phyloP scores from a whole-genome alignment of 345 rosid genomes.

The Eucalyptus cladocalyx region DNA sequence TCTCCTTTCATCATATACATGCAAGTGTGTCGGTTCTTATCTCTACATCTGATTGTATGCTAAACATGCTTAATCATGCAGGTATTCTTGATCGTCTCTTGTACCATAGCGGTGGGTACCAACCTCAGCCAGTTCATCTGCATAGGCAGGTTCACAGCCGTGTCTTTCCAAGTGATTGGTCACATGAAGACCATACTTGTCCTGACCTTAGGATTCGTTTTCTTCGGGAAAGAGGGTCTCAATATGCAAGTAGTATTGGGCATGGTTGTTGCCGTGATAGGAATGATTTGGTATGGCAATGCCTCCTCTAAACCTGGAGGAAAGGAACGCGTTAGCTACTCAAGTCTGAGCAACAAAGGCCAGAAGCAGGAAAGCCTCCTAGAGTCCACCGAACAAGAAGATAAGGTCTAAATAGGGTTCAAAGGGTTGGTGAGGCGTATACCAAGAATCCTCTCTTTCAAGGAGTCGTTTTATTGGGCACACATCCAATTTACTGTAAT shows the following conservation, averaged over 20 bases:
- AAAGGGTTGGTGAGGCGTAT: neutral
- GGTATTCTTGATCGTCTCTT: slow-evolving; percentile 74
- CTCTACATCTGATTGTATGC: neutral
- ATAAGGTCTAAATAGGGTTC: slow-evolving; percentile 40
- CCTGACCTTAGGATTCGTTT: slow-evolving; percentile 69
- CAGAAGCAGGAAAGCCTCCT: slow-evolving; percentile 36
- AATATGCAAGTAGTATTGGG: slow-evolving; percentile 80
- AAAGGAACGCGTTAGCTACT: slow-evolving; percentile 61
- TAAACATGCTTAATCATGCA: slow-evolving; percentile 9
- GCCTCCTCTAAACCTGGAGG: slow-evolving; percentile 97
- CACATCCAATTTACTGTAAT: neutral
- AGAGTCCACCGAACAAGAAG: slow-evolving; percentile 42
- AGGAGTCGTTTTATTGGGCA: neutral
- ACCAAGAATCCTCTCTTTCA: neutral
- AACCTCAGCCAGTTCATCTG: slow-evolving; percentile 99
- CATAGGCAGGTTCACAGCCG: slow-evolving; percentile 94
- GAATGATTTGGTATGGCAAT: slow-evolving; percentile 97
- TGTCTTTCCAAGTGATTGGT: slow-evolving; percentile 95
- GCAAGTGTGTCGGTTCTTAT: neutral
- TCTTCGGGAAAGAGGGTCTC: slow-evolving; percentile 94
- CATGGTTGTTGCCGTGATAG: slow-evolving; percentile 72
- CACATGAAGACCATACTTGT: slow-evolving; percentile 99
- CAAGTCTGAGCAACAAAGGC: slow-evolving; percentile 31
- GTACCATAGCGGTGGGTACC: slow-evolving; percentile 90
- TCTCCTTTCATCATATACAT: neutral